Conservation (phyloP, 345 rosid genomes). For the Nasturtium officinale region DNA sequence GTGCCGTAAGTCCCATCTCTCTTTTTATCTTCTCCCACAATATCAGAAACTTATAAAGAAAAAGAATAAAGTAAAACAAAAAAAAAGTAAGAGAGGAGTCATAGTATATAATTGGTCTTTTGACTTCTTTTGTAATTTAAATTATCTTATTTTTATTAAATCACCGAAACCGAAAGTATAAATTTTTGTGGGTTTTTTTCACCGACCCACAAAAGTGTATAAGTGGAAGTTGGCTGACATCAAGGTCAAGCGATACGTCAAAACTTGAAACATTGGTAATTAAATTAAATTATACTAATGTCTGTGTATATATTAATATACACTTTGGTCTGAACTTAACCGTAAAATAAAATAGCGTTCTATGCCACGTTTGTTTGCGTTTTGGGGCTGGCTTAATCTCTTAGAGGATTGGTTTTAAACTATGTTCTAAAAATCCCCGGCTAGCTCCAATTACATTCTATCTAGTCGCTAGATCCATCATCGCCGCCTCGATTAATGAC, state of each 20-base stretch:
- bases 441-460: no score
- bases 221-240: background rate
- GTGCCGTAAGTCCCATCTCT: slow-evolving; percentile 62
- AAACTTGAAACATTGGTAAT: background rate
- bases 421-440: no score
- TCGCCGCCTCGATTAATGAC: no score
- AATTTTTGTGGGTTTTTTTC: background rate
- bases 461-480: no score
- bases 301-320: background rate
- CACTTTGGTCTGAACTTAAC: background rate
- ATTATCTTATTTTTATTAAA: background rate
- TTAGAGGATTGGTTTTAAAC: background rate
- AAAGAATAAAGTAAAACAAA: background rate
- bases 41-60: background rate
- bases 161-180: background rate
- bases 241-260: background rate
- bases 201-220: slow-evolving; percentile 1
- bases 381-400: background rate
- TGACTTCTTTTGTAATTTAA: background rate
- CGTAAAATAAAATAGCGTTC: background rate
- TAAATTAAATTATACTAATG: background rate
- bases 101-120: background rate
- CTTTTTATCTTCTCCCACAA: background rate
- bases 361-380: background rate
- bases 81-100: background rate